Conservation (phyloP, 2,329 filamentous ascomycete species). For the Gremmenia infestans region DNA sequence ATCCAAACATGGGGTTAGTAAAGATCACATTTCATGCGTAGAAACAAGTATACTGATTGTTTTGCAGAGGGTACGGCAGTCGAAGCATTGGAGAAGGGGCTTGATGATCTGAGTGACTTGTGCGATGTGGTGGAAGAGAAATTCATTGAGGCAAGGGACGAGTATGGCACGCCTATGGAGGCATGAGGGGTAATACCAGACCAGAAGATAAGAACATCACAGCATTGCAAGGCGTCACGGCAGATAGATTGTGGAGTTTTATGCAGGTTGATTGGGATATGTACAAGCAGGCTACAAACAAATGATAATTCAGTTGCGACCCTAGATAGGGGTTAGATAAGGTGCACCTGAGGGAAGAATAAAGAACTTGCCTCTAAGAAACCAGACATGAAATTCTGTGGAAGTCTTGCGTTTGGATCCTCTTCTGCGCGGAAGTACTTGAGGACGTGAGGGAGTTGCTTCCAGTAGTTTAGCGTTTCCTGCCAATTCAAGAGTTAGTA, state of each 20-base stretch:
- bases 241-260: conserved; percentile 20
- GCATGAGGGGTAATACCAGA: conserved; percentile 3
- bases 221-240: conserved; percentile 29
- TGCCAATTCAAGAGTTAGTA: conserved; percentile 34
- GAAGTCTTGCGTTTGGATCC: conserved; percentile 69
- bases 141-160: conserved; percentile 65
- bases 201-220: conserved; percentile 2
- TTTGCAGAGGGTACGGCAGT: conserved; percentile 70
- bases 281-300: conserved; percentile 28
- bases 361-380: conserved; percentile 69
- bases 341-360: neutral
- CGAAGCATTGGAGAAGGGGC: conserved; percentile 83
- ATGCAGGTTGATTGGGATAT: conserved; percentile 27
- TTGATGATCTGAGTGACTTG: conserved; percentile 82
- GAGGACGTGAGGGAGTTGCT: conserved; percentile 91
- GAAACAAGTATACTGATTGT: conserved; percentile 1
- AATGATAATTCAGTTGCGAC: conserved; percentile 28
- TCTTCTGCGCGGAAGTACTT: conserved; percentile 92
- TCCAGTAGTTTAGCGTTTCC: conserved; percentile 99
- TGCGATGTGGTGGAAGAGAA: conserved; percentile 93
- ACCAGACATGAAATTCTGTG: conserved; percentile 84
- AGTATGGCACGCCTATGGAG: conserved; percentile 36
- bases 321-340: conserved; percentile 23
- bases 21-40: neutral
- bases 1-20: conserved; percentile 91